Evolutionary conservation across 2,329 filamentous ascomycete species (phyloP), one percentile per base, ranked within the genome.

Genomic region (Mycogone perniciosa): DNA sequence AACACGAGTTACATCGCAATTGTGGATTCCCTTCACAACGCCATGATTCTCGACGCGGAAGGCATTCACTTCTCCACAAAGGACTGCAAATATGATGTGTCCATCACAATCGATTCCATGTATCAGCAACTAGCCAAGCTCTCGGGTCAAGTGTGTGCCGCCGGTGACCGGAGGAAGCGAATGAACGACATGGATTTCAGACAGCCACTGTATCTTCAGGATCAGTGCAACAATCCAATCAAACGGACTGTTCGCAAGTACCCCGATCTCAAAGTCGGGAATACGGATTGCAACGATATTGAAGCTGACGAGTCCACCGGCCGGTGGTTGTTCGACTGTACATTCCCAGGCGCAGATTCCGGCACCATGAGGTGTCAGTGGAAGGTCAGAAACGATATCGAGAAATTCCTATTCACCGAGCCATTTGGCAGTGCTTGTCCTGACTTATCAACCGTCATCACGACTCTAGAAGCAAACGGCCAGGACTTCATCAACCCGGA

Each of bases 341-440:
- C 61, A 0, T 71, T 68, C 44, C 67, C 69, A 0, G 65, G 64
- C 1, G 58, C 60, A 1, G 58, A 60, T 8, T 67, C 68, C 1
- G 56, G 57, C 0, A 60, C 58, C 0, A 50, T 60, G 44, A 57
- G 53, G 20, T 71, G 69, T 47, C 61, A 68, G 44, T 51, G 55
- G 13, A 61, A 67, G 0, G 61, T 71, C 30, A 59, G 63, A 46
- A 58, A 63, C 38, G 60, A 63, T 29, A 55, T 69, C 1, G 48
- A 66, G 10, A 61, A 69, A 38, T 64, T 68, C 9, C 59, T 71
- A 31, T 59, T 62, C 6, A 60, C 55, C 2, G 67, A 70, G 31
- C 65, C 67, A 0, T 67, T 71, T 30, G 66, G 59, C 6, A 67
- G 65, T 4, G 60, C 63, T 0, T 71, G 69, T 44, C 67, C 66